These are phyloP conservation scores for Sporothrix schenckii DNA, from an alignment of 2,329 filamentous ascomycete species.

Conservation along the genomic window DNA sequence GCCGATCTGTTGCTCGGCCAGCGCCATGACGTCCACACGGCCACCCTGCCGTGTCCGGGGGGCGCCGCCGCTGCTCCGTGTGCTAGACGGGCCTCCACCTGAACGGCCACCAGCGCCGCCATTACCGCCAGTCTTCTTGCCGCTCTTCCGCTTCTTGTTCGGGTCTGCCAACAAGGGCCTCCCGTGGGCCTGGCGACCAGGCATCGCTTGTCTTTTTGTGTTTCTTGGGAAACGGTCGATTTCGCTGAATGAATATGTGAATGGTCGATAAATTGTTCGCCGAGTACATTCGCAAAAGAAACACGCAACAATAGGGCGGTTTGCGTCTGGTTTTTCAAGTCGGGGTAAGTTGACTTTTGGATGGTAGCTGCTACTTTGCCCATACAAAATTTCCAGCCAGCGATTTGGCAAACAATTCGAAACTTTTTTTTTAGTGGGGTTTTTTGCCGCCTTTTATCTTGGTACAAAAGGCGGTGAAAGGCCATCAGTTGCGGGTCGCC, in stretches of 20 bases:
- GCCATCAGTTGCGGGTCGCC: not conserved
- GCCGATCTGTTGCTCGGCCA: conserved; percentile 58
- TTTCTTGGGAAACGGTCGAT: not conserved
- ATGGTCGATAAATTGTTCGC: not conserved
- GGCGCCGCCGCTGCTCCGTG: conserved; percentile 37
- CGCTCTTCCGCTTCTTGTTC: conserved; percentile 45
- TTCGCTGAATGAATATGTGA: not conserved
- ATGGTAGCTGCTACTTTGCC: not conserved
- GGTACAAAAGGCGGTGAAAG: conserved; percentile 34
- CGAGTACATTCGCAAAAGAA: no score
- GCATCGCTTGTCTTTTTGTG: conserved; percentile 46
- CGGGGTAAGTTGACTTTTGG: not conserved
- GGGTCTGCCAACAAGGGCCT: conserved; percentile 50
- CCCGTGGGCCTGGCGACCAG: conserved; percentile 62
- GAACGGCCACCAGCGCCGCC: conserved; percentile 9
- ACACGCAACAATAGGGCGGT: not conserved
- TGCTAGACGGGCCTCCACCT: not conserved
- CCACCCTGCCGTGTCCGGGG: conserved; percentile 49
- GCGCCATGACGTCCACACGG: conserved; percentile 59
- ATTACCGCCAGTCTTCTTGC: conserved; percentile 17
- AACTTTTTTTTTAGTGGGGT: conserved; percentile 34
- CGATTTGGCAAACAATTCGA: conserved; percentile 24
- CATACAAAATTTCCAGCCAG: conserved; percentile 19
- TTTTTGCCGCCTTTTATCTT: conserved; percentile 34
- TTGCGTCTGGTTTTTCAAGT: not conserved